Percentiles rank a stretch among this genome's conserved stretches.
These are phyloP conservation scores for Neocallimastix lanati DNA, from an alignment of 192 early-diverging fungal genomes.

Conservation along the genomic window DNA sequence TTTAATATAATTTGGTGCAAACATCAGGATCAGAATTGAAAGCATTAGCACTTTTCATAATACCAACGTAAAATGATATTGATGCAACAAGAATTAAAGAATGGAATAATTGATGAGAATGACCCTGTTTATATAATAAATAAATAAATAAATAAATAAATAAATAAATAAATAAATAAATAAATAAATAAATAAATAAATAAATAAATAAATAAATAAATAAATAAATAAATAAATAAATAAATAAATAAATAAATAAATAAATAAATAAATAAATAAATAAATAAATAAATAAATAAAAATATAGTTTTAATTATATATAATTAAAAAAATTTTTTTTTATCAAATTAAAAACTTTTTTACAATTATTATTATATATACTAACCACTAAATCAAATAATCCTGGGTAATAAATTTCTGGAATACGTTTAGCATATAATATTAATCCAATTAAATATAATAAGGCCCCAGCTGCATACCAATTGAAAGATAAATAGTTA, in stretches of 20 bases:
- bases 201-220: too few relatives aligned
- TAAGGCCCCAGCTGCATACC: neutral
- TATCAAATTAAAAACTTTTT: too few relatives aligned
- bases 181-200: too few relatives aligned
- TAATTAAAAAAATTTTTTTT: too few relatives aligned
- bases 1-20: neutral
- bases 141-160: neutral
- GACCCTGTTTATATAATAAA: slow-evolving; percentile 15
- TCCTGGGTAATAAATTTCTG: neutral
- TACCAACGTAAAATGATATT: slow-evolving; percentile 46
- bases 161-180: too few relatives aligned
- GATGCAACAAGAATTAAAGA: slow-evolving; percentile 59
- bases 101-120: slow-evolving; percentile 87
- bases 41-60: slow-evolving; percentile 18
- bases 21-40: neutral
- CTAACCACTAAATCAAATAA: neutral
- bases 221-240: too few relatives aligned
- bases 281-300: too few relatives aligned
- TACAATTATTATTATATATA: neutral
- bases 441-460: neutral
- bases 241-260: too few relatives aligned
- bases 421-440: neutral
- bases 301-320: too few relatives aligned
- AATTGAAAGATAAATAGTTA: neutral
- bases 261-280: too few relatives aligned